Conservation (phyloP, 345 rosid species). For the Nephelium lappaceum region DNA sequence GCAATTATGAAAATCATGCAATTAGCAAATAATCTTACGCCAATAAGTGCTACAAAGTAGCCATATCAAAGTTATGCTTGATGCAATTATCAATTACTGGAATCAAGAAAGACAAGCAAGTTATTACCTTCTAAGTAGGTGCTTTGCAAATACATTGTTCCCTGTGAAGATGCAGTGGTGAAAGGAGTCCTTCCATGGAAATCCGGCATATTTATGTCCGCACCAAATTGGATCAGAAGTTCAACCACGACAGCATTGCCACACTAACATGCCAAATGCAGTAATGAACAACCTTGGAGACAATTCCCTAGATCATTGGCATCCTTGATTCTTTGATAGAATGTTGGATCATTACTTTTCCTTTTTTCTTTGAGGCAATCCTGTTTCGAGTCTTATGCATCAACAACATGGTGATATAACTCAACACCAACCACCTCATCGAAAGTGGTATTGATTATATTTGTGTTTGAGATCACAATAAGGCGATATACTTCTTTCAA, state of each 20-base stretch:
- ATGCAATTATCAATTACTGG: neutral
- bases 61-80: neutral
- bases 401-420: slow-evolving; percentile 39
- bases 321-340: slow-evolving; percentile 61
- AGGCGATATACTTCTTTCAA: slow-evolving; percentile 69
- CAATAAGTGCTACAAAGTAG: neutral
- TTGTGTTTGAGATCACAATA: slow-evolving; percentile 52
- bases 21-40: neutral
- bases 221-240: slow-evolving; percentile 82
- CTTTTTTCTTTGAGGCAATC: slow-evolving; percentile 20
- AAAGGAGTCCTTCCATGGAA: slow-evolving; percentile 82
- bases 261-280: slow-evolving; percentile 79
- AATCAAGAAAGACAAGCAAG: neutral
- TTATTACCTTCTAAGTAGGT: slow-evolving; percentile 71
- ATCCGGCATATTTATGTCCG: slow-evolving; percentile 64
- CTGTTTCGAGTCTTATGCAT: slow-evolving; percentile 30
- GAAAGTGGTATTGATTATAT: slow-evolving; percentile 56
- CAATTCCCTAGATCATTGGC: slow-evolving; percentile 59
- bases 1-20: neutral
- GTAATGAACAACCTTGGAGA: slow-evolving; percentile 76
- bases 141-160: slow-evolving; percentile 65
- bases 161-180: slow-evolving; percentile 69
- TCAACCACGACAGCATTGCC: slow-evolving; percentile 66
- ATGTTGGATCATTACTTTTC: slow-evolving; percentile 51
- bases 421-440: slow-evolving; percentile 48